A percentile compares a stretch with the other conserved stretches of the same genome.
These are phyloP conservation scores for Sclerotinia trifoliorum DNA, from an alignment of 2,329 filamentous ascomycete genomes.

Conservation along the genomic window DNA sequence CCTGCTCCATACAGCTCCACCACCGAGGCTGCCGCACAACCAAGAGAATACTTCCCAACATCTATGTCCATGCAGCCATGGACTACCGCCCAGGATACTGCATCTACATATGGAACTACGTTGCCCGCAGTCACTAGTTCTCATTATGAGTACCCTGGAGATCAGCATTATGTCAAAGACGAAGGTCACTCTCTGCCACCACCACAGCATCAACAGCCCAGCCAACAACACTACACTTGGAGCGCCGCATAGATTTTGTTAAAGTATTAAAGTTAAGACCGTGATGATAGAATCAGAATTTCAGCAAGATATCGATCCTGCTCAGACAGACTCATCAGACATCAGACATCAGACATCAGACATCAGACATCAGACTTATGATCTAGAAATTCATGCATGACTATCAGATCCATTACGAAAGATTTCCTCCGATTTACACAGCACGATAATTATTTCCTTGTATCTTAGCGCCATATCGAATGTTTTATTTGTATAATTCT, in stretches of 20 bases:
- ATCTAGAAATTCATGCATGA: not conserved
- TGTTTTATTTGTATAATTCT: conserved; percentile 13
- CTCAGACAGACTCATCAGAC: not conserved
- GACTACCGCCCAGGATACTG: conserved; percentile 32
- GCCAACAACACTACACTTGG: conserved; percentile 37
- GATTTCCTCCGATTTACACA: not conserved
- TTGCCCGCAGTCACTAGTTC: conserved; percentile 25
- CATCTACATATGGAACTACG: conserved; percentile 31
- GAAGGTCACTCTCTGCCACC: conserved; percentile 26
- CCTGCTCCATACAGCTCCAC: conserved; percentile 28
- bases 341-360: not conserved
- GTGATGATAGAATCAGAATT: not conserved
- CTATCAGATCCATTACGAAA: not conserved
- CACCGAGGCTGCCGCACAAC: conserved; percentile 27
- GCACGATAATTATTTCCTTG: not conserved
- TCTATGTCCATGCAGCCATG: conserved; percentile 32
- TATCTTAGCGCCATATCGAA: not conserved
- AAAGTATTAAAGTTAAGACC: not conserved
- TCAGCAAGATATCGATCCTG: not conserved
- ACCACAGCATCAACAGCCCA: conserved; percentile 17
- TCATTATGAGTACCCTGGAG: conserved; percentile 33
- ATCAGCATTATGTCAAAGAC: conserved; percentile 34
- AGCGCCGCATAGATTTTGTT: conserved; percentile 26
- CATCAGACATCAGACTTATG: not conserved
- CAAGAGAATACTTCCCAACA: conserved; percentile 33